phyloP scores from a whole-genome alignment of 495 filamentous ascomycete species.

The Hyphodiscus hymeniophilus region DNA sequence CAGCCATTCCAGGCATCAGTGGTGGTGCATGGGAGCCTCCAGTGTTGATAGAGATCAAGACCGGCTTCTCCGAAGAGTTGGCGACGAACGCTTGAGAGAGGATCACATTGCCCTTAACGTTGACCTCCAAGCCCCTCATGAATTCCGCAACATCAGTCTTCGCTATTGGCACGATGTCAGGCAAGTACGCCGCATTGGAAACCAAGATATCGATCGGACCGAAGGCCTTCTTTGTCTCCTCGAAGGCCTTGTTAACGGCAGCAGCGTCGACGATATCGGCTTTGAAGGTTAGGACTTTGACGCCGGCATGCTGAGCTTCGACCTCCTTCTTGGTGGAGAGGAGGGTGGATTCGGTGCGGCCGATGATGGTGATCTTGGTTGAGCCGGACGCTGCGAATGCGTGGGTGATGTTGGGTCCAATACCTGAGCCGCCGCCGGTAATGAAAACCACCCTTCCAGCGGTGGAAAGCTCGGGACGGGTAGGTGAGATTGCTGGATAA shows the following conservation, averaged over 20 bases:
- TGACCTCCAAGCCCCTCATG: constrained; percentile 27
- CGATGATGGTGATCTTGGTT: constrained; percentile 8
- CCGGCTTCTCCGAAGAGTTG: constrained; percentile 2
- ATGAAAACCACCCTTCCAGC: constrained; percentile 37
- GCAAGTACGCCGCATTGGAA: constrained; percentile 25
- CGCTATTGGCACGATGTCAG: constrained; percentile 16
- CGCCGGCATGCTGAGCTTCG: constrained; percentile 12
- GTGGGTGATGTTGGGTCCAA: constrained; percentile 24
- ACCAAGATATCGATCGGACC: constrained; percentile 31
- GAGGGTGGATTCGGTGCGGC: constrained; percentile 22
- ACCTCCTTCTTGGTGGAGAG: constrained; percentile 19
- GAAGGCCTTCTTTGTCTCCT: constrained; percentile 20
- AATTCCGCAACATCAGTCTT: constrained; percentile 22
- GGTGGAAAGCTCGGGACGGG: constrained; percentile 31
- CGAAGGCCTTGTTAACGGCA: constrained; percentile 26
- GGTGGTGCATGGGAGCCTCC: constrained; percentile 11
- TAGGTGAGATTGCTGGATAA: constrained; percentile 36
- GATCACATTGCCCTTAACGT: constrained; percentile 28
- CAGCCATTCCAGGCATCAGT: constrained; percentile 19
- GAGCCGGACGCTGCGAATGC: constrained; percentile 21
- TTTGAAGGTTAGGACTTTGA: constrained; percentile 21
- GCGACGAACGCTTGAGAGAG: constrained; percentile 25
- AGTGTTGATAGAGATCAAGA: constrained; percentile 19
- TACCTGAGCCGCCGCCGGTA: constrained; percentile 35
- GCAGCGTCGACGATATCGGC: constrained; percentile 27